Percentiles rank a stretch among this genome's conserved stretches.
These are phyloP conservation scores for Thelonectria olida DNA, from an alignment of 2,329 filamentous ascomycete genomes.

Conservation along the genomic window DNA sequence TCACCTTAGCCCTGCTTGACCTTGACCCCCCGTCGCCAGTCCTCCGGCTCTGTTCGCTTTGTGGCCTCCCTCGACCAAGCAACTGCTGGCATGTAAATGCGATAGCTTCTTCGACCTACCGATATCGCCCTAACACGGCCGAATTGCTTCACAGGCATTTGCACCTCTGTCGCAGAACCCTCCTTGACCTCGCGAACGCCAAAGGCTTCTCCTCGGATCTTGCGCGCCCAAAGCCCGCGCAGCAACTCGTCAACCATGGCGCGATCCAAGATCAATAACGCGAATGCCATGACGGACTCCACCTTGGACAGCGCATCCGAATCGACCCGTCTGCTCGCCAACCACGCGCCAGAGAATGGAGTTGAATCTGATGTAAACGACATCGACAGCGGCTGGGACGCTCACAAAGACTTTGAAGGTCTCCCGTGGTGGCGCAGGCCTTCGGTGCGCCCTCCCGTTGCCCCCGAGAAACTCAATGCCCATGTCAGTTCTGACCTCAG, in stretches of 20 bases:
- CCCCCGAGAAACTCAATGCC: background rate
- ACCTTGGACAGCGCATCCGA: conserved; percentile 41
- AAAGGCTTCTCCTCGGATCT: background rate
- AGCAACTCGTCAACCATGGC: background rate
- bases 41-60: background rate
- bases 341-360: conserved; percentile 31
- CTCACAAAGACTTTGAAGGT: conserved; percentile 65
- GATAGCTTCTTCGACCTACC: conserved; percentile 1
- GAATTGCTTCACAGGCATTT: background rate
- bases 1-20: background rate
- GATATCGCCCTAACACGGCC: conserved; percentile 1
- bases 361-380: conserved; percentile 22
- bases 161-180: background rate
- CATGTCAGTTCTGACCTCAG: conserved; percentile 33
- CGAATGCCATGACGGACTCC: background rate
- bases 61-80: background rate
- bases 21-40: background rate
- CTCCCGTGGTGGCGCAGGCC: conserved; percentile 71
- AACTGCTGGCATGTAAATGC: conserved; percentile 6
- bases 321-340: conserved; percentile 50
- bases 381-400: conserved; percentile 53
- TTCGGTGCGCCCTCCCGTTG: conserved; percentile 57
- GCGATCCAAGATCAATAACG: conserved; percentile 3
- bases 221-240: background rate
- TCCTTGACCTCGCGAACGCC: background rate